A percentile compares a stretch with the other conserved stretches of the same genome.
These are phyloP conservation scores for Trichoderma parareesei DNA, from an alignment of 495 filamentous ascomycete species.

Conservation along the genomic window DNA sequence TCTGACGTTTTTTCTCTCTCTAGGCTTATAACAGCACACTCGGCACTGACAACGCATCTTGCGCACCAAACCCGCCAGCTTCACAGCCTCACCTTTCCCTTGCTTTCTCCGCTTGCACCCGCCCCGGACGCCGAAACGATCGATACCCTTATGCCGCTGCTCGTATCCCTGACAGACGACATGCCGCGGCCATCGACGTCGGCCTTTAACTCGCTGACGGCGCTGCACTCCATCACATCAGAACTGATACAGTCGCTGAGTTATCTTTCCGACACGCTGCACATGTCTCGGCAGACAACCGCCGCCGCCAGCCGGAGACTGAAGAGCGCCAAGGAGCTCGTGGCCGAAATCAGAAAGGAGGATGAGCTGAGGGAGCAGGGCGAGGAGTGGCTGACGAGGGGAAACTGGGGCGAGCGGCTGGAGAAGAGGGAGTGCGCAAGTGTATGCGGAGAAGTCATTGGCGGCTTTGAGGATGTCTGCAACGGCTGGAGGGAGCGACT, in stretches of 20 bases:
- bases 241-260: constrained; percentile 75
- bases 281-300: constrained; percentile 86
- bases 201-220: constrained; percentile 48
- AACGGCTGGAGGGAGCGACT: constrained; percentile 46
- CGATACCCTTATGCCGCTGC: constrained; percentile 57
- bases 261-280: constrained; percentile 80
- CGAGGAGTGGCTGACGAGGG: constrained; percentile 66
- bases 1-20: background rate
- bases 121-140: constrained; percentile 52
- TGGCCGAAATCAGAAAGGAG: constrained; percentile 75
- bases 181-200: constrained; percentile 46
- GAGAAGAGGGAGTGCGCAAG: constrained; percentile 65
- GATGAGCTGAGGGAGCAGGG: constrained; percentile 74
- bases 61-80: constrained; percentile 76
- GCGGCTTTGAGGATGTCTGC: constrained; percentile 84
- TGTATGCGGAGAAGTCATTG: constrained; percentile 77
- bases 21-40: constrained; percentile 82
- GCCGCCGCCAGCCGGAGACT: constrained; percentile 68
- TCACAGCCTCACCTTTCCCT: constrained; percentile 68
- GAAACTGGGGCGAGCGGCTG: constrained; percentile 72
- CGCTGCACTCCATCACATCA: constrained; percentile 58
- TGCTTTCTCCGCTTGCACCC: constrained; percentile 51
- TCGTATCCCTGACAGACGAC: constrained; percentile 45
- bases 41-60: constrained; percentile 74
- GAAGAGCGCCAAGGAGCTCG: constrained; percentile 66